Percentiles rank a stretch among this genome's conserved stretches.
Conservation (phyloP, 2,329 filamentous ascomycete species). For the Pseudocercospora pini-densiflorae region DNA sequence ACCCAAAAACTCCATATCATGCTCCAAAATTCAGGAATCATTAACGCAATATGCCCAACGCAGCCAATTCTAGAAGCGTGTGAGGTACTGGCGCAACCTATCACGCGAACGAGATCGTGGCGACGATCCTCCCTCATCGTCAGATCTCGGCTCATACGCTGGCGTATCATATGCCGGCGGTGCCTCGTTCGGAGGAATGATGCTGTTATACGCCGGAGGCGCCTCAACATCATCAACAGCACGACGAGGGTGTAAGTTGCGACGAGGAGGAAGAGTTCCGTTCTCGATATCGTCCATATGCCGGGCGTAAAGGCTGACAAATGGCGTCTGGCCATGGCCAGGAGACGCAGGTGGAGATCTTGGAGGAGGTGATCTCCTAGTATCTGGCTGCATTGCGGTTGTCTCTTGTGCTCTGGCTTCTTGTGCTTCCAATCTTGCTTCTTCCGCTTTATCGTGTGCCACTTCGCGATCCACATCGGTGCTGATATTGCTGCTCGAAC, state of each 20-base stretch:
- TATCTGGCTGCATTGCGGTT: slow-evolving; percentile 20
- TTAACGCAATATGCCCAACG: neutral
- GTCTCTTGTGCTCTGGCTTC: slow-evolving; percentile 30
- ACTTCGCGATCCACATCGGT: slow-evolving; percentile 25
- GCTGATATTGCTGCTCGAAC: slow-evolving; percentile 21
- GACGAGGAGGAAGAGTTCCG: slow-evolving; percentile 22
- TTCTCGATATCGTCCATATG: slow-evolving; percentile 34
- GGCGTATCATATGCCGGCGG: slow-evolving; percentile 28
- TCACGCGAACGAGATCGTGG: neutral
- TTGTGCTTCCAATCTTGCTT: slow-evolving; percentile 36
- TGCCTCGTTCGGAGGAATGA: slow-evolving; percentile 34
- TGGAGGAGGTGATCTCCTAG: slow-evolving; percentile 16
- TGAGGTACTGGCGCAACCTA: slow-evolving; percentile 1
- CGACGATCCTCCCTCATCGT: slow-evolving; percentile 30
- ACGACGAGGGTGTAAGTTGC: slow-evolving; percentile 32
- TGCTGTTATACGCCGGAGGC: slow-evolving; percentile 38
- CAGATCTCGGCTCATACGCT: slow-evolving; percentile 37
- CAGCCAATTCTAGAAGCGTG: slow-evolving; percentile 4
- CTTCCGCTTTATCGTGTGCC: slow-evolving; percentile 37
- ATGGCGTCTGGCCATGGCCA: slow-evolving; percentile 30
- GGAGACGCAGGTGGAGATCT: slow-evolving; percentile 4
- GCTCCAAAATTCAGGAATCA: neutral
- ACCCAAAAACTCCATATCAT: neutral
- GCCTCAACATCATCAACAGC: slow-evolving; percentile 34
- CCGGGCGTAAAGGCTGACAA: slow-evolving; percentile 38